Conservation (phyloP, 2,329 filamentous ascomycete genomes). For the Apiospora rasikravindrae region DNA sequence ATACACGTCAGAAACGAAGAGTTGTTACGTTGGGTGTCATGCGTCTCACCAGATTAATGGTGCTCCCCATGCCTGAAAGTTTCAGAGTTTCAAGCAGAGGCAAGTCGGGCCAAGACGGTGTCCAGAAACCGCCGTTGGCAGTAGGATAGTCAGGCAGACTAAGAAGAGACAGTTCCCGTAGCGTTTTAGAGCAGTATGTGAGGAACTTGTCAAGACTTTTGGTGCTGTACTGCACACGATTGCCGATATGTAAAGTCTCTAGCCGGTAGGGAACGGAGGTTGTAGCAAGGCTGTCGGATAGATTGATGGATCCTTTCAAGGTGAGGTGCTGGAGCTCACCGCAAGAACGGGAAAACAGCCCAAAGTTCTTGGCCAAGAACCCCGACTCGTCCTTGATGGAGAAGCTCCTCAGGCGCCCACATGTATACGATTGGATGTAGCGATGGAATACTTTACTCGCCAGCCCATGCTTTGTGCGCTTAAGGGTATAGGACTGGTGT, state of each 20-base stretch:
- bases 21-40: background rate
- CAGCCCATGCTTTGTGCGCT: background rate
- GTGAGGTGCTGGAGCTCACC: slow-evolving; percentile 6
- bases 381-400: background rate
- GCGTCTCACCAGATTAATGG: background rate
- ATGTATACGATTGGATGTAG: background rate
- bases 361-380: background rate
- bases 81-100: background rate
- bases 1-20: slow-evolving; percentile 6
- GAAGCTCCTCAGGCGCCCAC: background rate
- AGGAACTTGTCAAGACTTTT: slow-evolving; percentile 2
- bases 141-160: background rate
- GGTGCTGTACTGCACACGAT: background rate
- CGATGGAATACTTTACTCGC: slow-evolving; percentile 3
- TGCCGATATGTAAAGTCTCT: background rate
- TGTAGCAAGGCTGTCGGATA: background rate
- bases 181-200: background rate
- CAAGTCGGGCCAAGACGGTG: background rate
- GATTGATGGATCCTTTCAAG: background rate
- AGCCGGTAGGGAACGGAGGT: background rate
- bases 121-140: background rate
- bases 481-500: slow-evolving; percentile 25
- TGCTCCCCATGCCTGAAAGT: background rate
- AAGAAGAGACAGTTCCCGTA: background rate
- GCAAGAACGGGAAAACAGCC: background rate